Evolutionary conservation across 2,329 filamentous ascomycete genomes (phyloP).

Genomic region (Zalaria obscura): DNA sequence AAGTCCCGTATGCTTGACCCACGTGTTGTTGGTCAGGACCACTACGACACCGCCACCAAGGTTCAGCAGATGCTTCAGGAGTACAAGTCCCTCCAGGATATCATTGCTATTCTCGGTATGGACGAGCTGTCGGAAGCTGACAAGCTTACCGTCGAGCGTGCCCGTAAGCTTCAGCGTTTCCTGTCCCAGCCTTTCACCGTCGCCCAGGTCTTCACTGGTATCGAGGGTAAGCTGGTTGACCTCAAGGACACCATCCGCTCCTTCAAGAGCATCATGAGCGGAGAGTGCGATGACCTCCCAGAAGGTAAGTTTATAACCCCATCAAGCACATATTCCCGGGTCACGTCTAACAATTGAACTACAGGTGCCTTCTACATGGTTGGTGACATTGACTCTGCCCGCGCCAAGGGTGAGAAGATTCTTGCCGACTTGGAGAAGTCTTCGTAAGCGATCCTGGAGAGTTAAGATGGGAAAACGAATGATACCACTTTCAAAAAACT

Average conservation of each 20-base stretch:
- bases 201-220: constrained; percentile 74
- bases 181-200: constrained; percentile 97
- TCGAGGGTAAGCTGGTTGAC: constrained; percentile 93
- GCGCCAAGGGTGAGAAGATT: constrained; percentile 99
- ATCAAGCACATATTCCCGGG: too few species aligned
- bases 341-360: constrained; percentile 4
- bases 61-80: constrained; percentile 99
- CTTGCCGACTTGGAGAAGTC: constrained; percentile 69
- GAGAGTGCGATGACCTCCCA: constrained; percentile 90
- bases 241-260: constrained; percentile 95
- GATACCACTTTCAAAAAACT: too few species aligned
- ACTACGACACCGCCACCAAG: constrained; percentile 87
- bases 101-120: constrained; percentile 98
- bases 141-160: constrained; percentile 99
- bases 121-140: constrained; percentile 98
- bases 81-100: constrained; percentile 99
- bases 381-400: constrained; percentile 84
- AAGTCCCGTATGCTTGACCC: constrained; percentile 99
- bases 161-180: constrained; percentile 99
- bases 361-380: constrained; percentile 85
- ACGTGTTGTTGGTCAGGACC: constrained; percentile 94
- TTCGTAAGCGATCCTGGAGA: constrained; percentile 1
- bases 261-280: constrained; percentile 93
- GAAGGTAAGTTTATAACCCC: constrained; percentile 48
- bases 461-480: background rate